Conservation (phyloP, 2,329 filamentous ascomycete genomes). For the Nannizzia gypsea region DNA sequence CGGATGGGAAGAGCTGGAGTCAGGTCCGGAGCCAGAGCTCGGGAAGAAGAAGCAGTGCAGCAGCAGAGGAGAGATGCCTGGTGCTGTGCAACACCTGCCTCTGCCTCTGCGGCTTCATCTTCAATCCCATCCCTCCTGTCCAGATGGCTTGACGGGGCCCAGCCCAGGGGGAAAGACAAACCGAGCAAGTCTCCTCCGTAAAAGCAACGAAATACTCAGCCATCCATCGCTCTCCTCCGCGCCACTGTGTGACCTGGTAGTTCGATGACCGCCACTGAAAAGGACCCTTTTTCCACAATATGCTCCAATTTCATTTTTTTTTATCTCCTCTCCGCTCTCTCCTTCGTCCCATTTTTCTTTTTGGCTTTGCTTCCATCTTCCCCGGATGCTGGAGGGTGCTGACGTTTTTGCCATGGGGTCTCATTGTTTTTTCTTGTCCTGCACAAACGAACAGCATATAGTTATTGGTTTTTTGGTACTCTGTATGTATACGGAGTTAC, state of each 20-base stretch:
- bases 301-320: no score
- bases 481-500: not conserved
- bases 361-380: not conserved
- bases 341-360: not conserved
- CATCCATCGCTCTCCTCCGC: not conserved
- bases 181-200: not conserved
- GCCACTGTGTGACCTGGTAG: constrained; percentile 3
- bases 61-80: not conserved
- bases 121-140: not conserved
- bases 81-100: not conserved
- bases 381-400: not conserved
- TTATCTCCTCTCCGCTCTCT: not conserved
- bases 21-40: not conserved
- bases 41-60: not conserved
- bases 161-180: not conserved
- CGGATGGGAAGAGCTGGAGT: not conserved
- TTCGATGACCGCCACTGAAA: not conserved
- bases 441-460: no score
- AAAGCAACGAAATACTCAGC: not conserved
- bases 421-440: not conserved
- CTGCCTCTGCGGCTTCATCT: not conserved
- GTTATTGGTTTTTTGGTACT: no score
- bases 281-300: not conserved
- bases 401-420: not conserved
- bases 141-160: not conserved